These are phyloP conservation scores for Termitomyces sp. DNA, from an alignment of 768 basidiomycete genomes.

Conservation along the genomic window DNA sequence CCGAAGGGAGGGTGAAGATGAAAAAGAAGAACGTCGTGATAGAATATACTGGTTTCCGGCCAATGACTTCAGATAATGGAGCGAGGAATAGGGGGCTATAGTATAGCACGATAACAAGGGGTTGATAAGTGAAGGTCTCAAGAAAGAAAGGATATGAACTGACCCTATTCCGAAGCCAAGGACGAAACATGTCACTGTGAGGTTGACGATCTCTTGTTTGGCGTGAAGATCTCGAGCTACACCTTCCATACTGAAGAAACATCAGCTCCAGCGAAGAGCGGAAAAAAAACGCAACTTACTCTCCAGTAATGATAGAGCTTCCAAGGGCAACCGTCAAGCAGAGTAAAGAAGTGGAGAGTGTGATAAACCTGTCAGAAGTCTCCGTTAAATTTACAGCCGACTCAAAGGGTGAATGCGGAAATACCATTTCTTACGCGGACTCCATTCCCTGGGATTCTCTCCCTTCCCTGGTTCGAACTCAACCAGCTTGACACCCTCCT, in stretches of 20 bases:
- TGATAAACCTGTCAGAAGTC: constrained; percentile 26
- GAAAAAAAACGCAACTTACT: constrained; percentile 22
- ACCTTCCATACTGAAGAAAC: constrained; percentile 24
- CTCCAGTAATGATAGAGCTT: constrained; percentile 38
- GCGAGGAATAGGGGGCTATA: constrained; percentile 38
- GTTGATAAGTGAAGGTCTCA: not conserved
- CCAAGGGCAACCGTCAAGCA: constrained; percentile 35
- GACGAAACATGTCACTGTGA: constrained; percentile 41
- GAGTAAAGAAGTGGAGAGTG: constrained; percentile 29
- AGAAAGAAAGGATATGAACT: constrained; percentile 14
- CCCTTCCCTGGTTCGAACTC: constrained; percentile 9
- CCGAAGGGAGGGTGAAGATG: constrained; percentile 45
- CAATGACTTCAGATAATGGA: constrained; percentile 35
- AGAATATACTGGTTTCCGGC: constrained; percentile 32
- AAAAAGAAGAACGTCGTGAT: constrained; percentile 37
- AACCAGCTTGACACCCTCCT: constrained; percentile 4
- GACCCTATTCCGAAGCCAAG: constrained; percentile 40
- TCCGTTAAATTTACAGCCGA: not conserved
- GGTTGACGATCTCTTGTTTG: constrained; percentile 33
- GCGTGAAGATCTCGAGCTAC: constrained; percentile 29
- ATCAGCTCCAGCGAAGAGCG: not conserved
- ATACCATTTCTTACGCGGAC: constrained; percentile 29
- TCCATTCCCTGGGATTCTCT: constrained; percentile 9
- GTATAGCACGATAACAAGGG: constrained; percentile 2
- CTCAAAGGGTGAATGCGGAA: not conserved